Base-by-base conservation (phyloP, 1,139 yeast species). In the Ogataea hybrid region DNA sequence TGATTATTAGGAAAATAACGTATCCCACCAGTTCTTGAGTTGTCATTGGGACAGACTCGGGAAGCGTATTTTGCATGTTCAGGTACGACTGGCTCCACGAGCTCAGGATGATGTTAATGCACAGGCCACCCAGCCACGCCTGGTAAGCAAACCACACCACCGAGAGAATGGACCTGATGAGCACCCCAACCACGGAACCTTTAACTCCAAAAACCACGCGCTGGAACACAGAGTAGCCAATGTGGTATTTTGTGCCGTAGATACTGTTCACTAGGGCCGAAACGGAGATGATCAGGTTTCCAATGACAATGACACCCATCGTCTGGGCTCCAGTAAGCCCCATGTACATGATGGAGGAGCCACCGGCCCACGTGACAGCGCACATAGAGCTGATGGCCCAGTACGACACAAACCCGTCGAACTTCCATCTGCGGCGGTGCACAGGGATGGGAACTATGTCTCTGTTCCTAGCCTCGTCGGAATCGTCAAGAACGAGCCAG, bases 201-300 rank as follows among this genome's bases (percentile, higher is more conserved):
- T 63, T 59, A 23, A 71, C 67, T 25, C 78, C 78, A 50, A 71
- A 73, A 2, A 69, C 65, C 33, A 70, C 63, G 54, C 77, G 62
- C 47, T 70, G 72, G 28, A 68, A 64, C 22, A 73, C 48, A 2
- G 77, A 68, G 50, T 61, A 73, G 10, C 77, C 77, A 32, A 72
- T 65, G 53, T 70, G 73, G 63, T 68, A 73, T 41, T 66, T 67
- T 21, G 57, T 55, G 33, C 77, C 77, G 1, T 72, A 73, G 39
- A 59, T 63, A n/a, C 71, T 65, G 52, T 67, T 69, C 5, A 71
- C 62, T 25, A 67, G 45, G 7, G 76, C 68, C 43, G 67, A 59
- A 10, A 59, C 17, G 25, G 68, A 54, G 11, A 71, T 67, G 10
- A 73, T 48, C n/a, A 67, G 53, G 52, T 71, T 72, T 35, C 75